phyloP scores from a whole-genome alignment of 306 rosid genomes.

The Begonia masoniana region DNA sequence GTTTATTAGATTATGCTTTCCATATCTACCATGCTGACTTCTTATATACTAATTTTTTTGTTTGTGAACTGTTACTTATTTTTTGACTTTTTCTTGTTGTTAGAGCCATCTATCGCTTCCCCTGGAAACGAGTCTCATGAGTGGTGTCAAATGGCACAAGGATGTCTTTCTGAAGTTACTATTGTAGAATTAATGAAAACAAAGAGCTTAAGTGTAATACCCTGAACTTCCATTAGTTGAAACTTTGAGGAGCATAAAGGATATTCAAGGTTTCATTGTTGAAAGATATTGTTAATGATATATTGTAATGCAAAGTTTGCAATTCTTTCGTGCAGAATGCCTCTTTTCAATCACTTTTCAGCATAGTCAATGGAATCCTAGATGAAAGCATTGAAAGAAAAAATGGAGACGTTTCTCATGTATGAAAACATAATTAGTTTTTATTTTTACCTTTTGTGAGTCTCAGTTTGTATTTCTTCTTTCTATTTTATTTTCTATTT shows the following conservation, averaged over 20 bases:
- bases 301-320: conserved; percentile 10
- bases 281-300: conserved; percentile 17
- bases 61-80: conserved; percentile 2
- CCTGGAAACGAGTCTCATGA: conserved; percentile 28
- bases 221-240: conserved; percentile 10
- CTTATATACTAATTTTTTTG: conserved; percentile 10
- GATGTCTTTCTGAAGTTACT: conserved; percentile 40
- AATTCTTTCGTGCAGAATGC: conserved; percentile 46
- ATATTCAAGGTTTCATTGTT: conserved; percentile 2
- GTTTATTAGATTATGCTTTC: not conserved
- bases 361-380: conserved; percentile 44
- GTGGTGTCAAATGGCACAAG: conserved; percentile 31
- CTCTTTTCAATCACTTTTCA: conserved; percentile 58
- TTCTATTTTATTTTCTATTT: conserved; percentile 3
- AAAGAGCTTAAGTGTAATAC: conserved; percentile 61
- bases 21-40: conserved; percentile 8
- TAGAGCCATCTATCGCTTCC: conserved; percentile 36
- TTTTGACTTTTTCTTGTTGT: conserved; percentile 10
- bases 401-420: conserved; percentile 63
- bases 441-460: conserved; percentile 1
- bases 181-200: conserved; percentile 54
- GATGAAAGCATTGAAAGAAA: conserved; percentile 49
- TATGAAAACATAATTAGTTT: conserved; percentile 27
- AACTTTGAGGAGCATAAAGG: not conserved
- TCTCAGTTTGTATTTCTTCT: not conserved